Evolutionary conservation across 257 asterid species (phyloP), one percentile per base, ranked within the genome.

Genomic region (Solanum boliviense): DNA sequence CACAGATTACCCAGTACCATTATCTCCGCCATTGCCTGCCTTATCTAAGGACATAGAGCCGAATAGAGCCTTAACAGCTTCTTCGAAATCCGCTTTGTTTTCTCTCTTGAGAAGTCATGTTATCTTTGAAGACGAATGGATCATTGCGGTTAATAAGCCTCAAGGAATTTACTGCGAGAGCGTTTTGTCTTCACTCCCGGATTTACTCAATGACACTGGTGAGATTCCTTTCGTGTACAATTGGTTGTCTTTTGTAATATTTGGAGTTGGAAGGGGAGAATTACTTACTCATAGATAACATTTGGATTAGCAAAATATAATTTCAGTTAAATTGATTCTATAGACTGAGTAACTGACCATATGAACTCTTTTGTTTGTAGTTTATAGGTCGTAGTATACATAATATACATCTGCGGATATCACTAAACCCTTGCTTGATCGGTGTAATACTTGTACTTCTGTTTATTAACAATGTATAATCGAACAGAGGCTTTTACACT

Each of bases 111-210:
- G 91, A 90, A 85, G 78, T 10, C 97, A 96, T 23, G 92, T 95
- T 15, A 91, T 96, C n/a, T 95, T 94, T 89, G 96, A 96, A 91
- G 98, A 96, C 35, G 93, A 95, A 75, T 96, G 98, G 98, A 92
- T 95, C 85, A 91, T 96, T 88, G 98, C 98, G 25, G 92, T 96
- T 23, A 95, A 96, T 84, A 96, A 96, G 89, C 98, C 99, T 89
- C 96, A 84, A 32, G 98, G 98, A 10, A 85, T 96, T 90, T 96
- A 96, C 84, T 94, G 99, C 86, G 99, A 96, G 88, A 89, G 72
- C 85, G 83, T 95, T 60, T 88, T 96, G 81, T 89, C 97, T 83
- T 93, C 98, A 76, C 93, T 90, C 35, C 91, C 86, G 4, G 52
- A 5, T 89, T 92, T 94, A 88, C 95, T 94, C 34, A 36, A 84